Base-by-base conservation (phyloP, 176 grass and related monocot genomes). In the Cymbopogon citratus region DNA sequence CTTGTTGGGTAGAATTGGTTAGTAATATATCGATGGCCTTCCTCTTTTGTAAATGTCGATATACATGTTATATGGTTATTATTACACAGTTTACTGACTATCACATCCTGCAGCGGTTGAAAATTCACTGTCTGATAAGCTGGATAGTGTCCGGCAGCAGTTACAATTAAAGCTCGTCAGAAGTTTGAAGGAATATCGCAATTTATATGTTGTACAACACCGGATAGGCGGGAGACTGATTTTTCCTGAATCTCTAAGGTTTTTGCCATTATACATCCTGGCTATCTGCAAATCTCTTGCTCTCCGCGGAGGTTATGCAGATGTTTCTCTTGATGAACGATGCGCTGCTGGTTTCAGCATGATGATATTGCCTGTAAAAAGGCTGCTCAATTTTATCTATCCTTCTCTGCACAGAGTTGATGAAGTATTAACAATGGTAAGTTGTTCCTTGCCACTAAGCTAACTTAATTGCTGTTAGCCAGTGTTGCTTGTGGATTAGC, bases 161-260 rank as follows among this genome's bases (percentile, higher is more conserved):
- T 63, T 95, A 57, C 96, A 90, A 57, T 88, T 93, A 71, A 99
- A 93, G 85, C 91, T 99, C 12, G 89, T 91, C 66, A 95, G 81
- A 84, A 95, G 92, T 81, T 85, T 93, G 45, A 99, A 99, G 87
- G 96, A 99, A 75, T 99, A 99, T 54, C 81, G 87, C 40, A 99
- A 91, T 63, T 85, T 99, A 35, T 91, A 91, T 56, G 87, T 82
- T 78, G 90, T 95, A 16, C 93, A 99, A 64, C 93, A 99, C 78
- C 84, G 93, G 57, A 76, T 99, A 75, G 84, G 88, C 79, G 96
- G 92, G 40, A 87, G 91, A 72, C 73, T 95, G 48, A 91, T 99
- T 87, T 99, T 90, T 86, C 91, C 96, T 29, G 96, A 95, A 80
- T 95, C 92, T 60, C 82, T 99, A 82, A 99, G 80, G 81, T 93